Base-by-base conservation (phyloP, 345 rosid genomes). In the Mangifera indica region DNA sequence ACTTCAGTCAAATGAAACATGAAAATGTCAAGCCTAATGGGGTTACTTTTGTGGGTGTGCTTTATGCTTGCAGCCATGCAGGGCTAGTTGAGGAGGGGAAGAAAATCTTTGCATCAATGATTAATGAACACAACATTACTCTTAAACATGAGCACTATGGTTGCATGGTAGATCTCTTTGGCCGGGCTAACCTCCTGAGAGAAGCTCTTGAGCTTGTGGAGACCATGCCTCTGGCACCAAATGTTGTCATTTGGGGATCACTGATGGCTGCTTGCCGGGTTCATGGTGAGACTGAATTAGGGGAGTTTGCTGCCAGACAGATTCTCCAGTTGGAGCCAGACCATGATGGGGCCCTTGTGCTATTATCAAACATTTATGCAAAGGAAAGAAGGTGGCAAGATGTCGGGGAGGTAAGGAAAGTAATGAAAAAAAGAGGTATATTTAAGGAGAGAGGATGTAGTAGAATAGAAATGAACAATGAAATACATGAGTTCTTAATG, bases 311-410 rank as follows among this genome's bases (percentile, higher is more conserved):
- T 6, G 92, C 96, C 58, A 83, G 77, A 73, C 81, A 68, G 53
- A 74, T 90, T 69, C 88, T 90, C 66, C 77, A 74, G 53, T 77
- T 88, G 45, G 87, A 88, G 29, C 93, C 89, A 56, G 68, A 78
- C 61, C 90, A 86, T 22, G 84, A 87, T 14, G 93, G 96, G 21
- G 90, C 93, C 57, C 74, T 82, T n/a, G 86, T 92, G 66, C 67
- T 87, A 44, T 73, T 90, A 74, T 85, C 96, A 3, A 90, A 90
- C 81, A 86, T 92, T 26, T 85, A 86, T 18, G 92, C 96, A 2
- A 76, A 80, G 80, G 90, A 84, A 71, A 81, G 77, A 67, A 86
- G 86, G 77, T 90, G 92, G 92, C 81, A 86, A 10, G 85, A 83
- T 62, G 91, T 82, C 2, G 87, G 84, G 55, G 84, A 78, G 77